Evolutionary conservation across 2,329 filamentous ascomycete species (phyloP), one percentile per base, ranked within the genome.

Genomic region (Colletotrichum brevisporum): DNA sequence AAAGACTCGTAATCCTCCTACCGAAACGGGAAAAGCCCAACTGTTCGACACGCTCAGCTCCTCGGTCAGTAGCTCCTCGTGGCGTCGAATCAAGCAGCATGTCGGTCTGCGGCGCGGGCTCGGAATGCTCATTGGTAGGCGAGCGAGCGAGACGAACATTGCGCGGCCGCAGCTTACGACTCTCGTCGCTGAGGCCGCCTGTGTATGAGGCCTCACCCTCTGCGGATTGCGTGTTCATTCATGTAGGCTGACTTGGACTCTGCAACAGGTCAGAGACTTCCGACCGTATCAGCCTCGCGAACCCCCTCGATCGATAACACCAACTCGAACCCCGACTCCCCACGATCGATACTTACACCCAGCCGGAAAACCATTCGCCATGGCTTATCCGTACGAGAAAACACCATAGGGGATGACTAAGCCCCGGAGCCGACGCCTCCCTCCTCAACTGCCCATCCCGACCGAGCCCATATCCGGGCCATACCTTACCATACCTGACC

Each of bases 111-210:
- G 16, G 10, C 15, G 21, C 13, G 2, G 36, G 18, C 18, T 52
- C 18, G 47, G 47, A 18, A 18, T 45, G 53, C 41, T 24, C 39
- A 68, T 58, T 68, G 65, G 60, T 41, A 39, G 18, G 16, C 47
- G 50, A 21, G 27, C 26, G 45, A 52, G 21, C 21, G 21, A 2
- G 21, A n/a, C 21, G 21, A 24, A 24, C 21, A 24, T 24, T 24
- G 21, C 21, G 27, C 31, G 31, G 31, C 31, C 31, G 48, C 10
- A 26, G 31, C 62, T 52, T 21, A 43, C 8, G 31, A 39, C 39
- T 39, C 24, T 12, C 39, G 36, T 24, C 21, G 21, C 21, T 24
- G 31, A 36, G 31, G 31, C 31, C 5, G 31, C 31, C 31, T 10
- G 31, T 36, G 31, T 36, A 0, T 36, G 31, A 36, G 31, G 31